Evolutionary conservation across 108 stramenopile species (phyloP).

Genomic region (Mayamaea pseudoterrestris): DNA sequence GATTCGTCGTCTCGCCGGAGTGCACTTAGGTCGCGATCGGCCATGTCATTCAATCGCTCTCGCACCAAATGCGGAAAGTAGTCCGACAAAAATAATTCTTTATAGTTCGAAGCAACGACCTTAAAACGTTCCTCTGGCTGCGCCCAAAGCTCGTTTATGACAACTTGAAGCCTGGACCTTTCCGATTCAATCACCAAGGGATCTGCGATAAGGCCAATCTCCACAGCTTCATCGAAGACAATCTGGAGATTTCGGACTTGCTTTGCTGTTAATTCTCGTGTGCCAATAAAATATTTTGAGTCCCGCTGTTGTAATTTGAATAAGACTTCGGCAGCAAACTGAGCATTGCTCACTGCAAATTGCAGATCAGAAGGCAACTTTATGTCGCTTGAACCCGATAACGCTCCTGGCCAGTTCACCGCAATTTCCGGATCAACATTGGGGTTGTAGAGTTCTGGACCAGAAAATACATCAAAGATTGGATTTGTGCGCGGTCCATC

Average conservation of each 20-base stretch:
- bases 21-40: conserved; percentile 48
- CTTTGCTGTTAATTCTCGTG: conserved; percentile 32
- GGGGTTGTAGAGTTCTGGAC: conserved; percentile 72
- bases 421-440: conserved; percentile 69
- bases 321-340: conserved; percentile 65
- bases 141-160: conserved; percentile 59
- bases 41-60: conserved; percentile 52
- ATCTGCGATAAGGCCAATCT: conserved; percentile 61
- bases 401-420: conserved; percentile 76
- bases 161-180: conserved; percentile 45
- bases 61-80: conserved; percentile 54
- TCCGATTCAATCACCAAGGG: conserved; percentile 46
- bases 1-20: conserved; percentile 22
- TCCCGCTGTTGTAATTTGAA: conserved; percentile 32
- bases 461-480: conserved; percentile 71
- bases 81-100: conserved; percentile 75
- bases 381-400: conserved; percentile 38
- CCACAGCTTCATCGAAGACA: conserved; percentile 48
- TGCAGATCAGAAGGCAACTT: conserved; percentile 55
- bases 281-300: conserved; percentile 42
- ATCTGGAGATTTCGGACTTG: conserved; percentile 46
- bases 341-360: conserved; percentile 59
- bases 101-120: conserved; percentile 68
- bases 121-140: conserved; percentile 73
- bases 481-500: conserved; percentile 44